phyloP scores from a whole-genome alignment of 345 rosid species.

The Odontarrhena argentea region DNA sequence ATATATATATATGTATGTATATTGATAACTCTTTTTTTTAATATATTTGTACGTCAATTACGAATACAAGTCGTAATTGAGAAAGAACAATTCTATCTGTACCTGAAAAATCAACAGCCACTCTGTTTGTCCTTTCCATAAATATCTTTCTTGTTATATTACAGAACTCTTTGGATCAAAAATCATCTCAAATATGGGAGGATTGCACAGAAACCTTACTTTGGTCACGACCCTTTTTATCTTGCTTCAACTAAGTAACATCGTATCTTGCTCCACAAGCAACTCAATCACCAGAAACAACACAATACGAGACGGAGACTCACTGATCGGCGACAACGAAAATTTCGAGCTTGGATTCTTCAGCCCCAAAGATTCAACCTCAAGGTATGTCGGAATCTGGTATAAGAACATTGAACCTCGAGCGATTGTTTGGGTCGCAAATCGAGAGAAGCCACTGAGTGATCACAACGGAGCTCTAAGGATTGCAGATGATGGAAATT shows the following conservation, averaged over 20 bases:
- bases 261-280: conserved; percentile 39
- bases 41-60: no score
- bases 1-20: no score
- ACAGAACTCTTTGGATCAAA: conserved; percentile 16
- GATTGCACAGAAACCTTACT: not conserved
- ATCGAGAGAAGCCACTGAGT: conserved; percentile 55
- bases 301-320: conserved; percentile 50
- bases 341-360: conserved; percentile 66
- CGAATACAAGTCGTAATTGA: no score
- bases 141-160: not conserved
- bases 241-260: conserved; percentile 25
- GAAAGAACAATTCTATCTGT: no score
- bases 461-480: conserved; percentile 47
- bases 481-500: conserved; percentile 42
- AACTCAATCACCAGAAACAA: conserved; percentile 45
- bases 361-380: conserved; percentile 47
- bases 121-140: conserved; percentile 16
- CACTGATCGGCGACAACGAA: conserved; percentile 41
- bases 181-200: conserved; percentile 18
- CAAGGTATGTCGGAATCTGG: conserved; percentile 67
- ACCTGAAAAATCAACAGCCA: not conserved
- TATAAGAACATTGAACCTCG: conserved; percentile 45
- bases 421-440: conserved; percentile 68
- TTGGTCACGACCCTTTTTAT: conserved; percentile 27
- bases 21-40: no score